Conservation (phyloP, 495 filamentous ascomycete species). For the Penicillium cinerascens region DNA sequence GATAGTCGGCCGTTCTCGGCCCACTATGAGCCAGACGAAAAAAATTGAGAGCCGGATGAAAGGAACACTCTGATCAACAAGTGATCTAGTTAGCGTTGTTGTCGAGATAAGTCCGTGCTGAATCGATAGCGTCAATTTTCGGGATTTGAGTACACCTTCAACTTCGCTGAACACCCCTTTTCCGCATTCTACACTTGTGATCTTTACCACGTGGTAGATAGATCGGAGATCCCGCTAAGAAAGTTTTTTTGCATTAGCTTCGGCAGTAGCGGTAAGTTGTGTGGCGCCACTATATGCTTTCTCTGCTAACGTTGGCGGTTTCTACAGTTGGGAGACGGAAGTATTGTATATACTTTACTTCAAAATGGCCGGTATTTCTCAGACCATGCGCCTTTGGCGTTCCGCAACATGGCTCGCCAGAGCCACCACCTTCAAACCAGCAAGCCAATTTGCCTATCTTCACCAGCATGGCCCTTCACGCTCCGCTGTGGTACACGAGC, state of each 20-base stretch:
- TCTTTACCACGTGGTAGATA: not conserved
- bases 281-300: not conserved
- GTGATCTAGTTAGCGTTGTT: not conserved
- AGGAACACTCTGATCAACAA: not conserved
- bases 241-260: constrained; percentile 12
- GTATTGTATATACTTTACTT: not conserved
- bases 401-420: not conserved
- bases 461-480: constrained; percentile 27
- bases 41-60: constrained; percentile 19
- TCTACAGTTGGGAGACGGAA: not conserved
- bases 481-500: constrained; percentile 28
- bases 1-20: constrained; percentile 21
- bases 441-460: constrained; percentile 9
- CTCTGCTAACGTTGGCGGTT: not conserved
- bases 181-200: not conserved
- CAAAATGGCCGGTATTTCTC: constrained; percentile 10
- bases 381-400: constrained; percentile 12
- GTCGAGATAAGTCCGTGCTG: not conserved
- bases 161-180: not conserved
- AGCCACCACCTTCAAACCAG: not conserved
- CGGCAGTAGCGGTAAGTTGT: not conserved
- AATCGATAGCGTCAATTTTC: not conserved
- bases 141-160: not conserved
- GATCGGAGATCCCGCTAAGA: constrained; percentile 5
- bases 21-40: constrained; percentile 15